Percentiles rank a stretch among this genome's conserved stretches.
These are phyloP conservation scores for Boletus albobrunnescens DNA, from an alignment of 1,284 basidiomycete species.

Conservation along the genomic window DNA sequence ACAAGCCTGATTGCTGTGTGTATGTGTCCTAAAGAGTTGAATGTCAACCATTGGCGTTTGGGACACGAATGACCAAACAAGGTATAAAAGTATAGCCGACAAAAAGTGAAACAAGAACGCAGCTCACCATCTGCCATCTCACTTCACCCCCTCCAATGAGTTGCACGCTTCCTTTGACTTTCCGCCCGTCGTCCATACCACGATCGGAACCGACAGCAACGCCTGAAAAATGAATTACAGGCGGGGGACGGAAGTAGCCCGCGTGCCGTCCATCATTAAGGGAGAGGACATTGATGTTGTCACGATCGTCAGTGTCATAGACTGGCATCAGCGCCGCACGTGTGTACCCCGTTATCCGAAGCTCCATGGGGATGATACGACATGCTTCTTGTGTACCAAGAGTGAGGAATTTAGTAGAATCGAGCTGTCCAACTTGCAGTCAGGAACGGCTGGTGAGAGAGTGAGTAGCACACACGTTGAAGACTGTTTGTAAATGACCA, in stretches of 20 bases:
- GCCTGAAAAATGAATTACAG: slow-evolving; percentile 50
- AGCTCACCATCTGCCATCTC: slow-evolving; percentile 51
- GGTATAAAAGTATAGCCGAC: no score
- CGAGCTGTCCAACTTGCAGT: slow-evolving; percentile 19
- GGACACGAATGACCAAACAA: neutral
- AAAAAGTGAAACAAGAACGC: neutral
- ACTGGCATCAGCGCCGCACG: slow-evolving; percentile 35
- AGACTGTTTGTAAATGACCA: slow-evolving; percentile 9
- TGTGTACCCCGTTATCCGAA: slow-evolving; percentile 44
- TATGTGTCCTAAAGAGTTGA: slow-evolving; percentile 24
- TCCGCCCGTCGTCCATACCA: slow-evolving; percentile 29
- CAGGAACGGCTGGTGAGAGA: neutral
- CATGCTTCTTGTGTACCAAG: slow-evolving; percentile 43
- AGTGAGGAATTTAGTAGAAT: slow-evolving; percentile 26
- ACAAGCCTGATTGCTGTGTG: slow-evolving; percentile 18
- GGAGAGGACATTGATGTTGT: neutral
- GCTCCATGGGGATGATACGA: slow-evolving; percentile 49
- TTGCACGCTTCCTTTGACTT: slow-evolving; percentile 43
- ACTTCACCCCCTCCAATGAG: slow-evolving; percentile 50
- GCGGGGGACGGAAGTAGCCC: slow-evolving; percentile 35
- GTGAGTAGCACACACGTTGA: slow-evolving; percentile 17
- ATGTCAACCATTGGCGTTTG: neutral
- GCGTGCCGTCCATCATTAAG: neutral
- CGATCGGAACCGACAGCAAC: slow-evolving; percentile 40
- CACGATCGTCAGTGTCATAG: slow-evolving; percentile 12